Conservation (phyloP, 148 eudicot species). For the Chenopodium suecicum region DNA sequence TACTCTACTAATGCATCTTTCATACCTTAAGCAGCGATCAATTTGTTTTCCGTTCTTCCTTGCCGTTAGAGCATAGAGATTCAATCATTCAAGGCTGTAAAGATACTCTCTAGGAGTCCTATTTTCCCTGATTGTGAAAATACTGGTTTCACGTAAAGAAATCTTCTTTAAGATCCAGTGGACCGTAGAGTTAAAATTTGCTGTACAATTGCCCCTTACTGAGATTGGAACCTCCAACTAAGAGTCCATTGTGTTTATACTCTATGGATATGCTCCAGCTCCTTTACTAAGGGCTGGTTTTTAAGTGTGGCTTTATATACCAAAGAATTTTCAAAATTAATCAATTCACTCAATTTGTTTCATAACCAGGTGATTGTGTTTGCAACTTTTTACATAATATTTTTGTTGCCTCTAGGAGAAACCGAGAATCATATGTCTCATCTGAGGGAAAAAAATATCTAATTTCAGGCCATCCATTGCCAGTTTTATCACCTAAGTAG, state of each 20-base stretch:
- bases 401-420: not conserved
- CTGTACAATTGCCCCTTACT: not conserved
- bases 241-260: no score
- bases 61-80: not conserved
- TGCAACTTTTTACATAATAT: not conserved
- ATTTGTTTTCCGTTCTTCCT: not conserved
- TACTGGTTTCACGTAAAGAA: not conserved
- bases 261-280: not conserved
- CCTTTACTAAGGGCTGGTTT: not conserved
- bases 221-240: not conserved
- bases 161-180: not conserved
- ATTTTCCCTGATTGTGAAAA: not conserved
- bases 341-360: not conserved
- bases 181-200: not conserved
- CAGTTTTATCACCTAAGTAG: not conserved
- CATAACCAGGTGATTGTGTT: not conserved
- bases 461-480: not conserved
- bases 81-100: not conserved
- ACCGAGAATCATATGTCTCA: not conserved
- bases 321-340: no score
- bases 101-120: not conserved
- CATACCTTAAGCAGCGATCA: not conserved
- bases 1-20: not conserved
- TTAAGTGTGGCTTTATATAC: not conserved
- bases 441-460: not conserved